Evolutionary conservation across 1,139 yeast species (phyloP).

Genomic region (Nakaseomyces glabratus): DNA sequence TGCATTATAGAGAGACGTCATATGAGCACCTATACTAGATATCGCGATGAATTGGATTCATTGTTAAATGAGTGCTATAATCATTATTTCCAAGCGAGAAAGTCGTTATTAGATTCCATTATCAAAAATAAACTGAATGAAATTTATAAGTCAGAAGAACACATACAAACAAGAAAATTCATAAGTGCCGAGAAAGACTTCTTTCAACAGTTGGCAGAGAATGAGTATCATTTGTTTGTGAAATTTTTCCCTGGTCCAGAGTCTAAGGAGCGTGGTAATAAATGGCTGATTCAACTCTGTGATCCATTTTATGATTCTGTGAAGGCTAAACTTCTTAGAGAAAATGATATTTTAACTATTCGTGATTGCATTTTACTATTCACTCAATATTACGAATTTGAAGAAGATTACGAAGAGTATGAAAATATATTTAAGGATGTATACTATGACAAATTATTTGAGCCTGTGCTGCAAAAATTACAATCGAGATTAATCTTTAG

Average conservation of each 20-base stretch:
- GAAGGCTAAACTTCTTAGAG: slow-evolving; percentile 59
- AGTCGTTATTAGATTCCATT: slow-evolving; percentile 38
- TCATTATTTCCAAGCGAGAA: slow-evolving; percentile 52
- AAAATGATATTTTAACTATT: slow-evolving; percentile 52
- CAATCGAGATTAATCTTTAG: slow-evolving; percentile 75
- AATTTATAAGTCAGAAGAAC: slow-evolving; percentile 17
- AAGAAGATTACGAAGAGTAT: slow-evolving; percentile 34
- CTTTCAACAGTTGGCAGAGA: slow-evolving; percentile 48
- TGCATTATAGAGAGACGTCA: slow-evolving; percentile 46
- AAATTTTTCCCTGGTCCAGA: slow-evolving; percentile 39
- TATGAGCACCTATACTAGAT: slow-evolving; percentile 34
- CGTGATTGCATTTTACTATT: slow-evolving; percentile 71
- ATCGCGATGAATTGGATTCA: slow-evolving; percentile 55
- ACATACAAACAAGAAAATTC: slow-evolving; percentile 31
- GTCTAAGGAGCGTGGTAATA: slow-evolving; percentile 23
- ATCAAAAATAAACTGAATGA: slow-evolving; percentile 35
- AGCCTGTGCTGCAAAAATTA: slow-evolving; percentile 64
- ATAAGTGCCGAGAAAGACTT: slow-evolving; percentile 53
- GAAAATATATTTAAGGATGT: slow-evolving; percentile 29
- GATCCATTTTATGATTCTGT: slow-evolving; percentile 72
- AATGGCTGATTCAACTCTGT: slow-evolving; percentile 52
- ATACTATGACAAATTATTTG: slow-evolving; percentile 51
- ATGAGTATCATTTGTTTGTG: slow-evolving; percentile 52
- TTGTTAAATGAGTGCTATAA: slow-evolving; percentile 45
- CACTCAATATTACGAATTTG: slow-evolving; percentile 59